Base-by-base conservation (phyloP, 176 grass and related monocot genomes). In the Juncus inflexus region DNA sequence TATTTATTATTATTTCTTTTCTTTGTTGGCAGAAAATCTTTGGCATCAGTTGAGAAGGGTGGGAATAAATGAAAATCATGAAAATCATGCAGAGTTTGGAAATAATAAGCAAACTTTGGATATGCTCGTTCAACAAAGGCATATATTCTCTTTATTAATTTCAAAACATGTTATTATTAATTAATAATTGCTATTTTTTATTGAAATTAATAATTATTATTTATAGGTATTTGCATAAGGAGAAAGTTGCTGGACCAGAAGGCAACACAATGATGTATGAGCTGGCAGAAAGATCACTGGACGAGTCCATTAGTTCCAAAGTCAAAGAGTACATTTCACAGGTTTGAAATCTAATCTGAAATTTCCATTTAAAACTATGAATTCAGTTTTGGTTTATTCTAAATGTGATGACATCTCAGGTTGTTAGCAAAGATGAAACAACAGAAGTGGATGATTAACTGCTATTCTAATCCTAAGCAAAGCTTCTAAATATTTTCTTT, bases 281-380 rank as follows among this genome's bases (percentile, higher is more conserved):
- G 71, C 87, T 97, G 37, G 87, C 87, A 3, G 87, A 97, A 81
- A 91, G 92, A 79, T 76, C 92, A 58, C 68, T 97, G 74, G 87
- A 97, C 70, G 77, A 86, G 63, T 79, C 77, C 15, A 75, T 89
- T 59, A 81, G 42, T 45, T 58, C 68, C 37, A 86, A 84, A 70
- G 38, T 97, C 50, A 91, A 91, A 77, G 74, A 78, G 53, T 71
- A 81, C 67, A 91, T 97, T 83, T 67, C 77, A 35, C 70, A 97
- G 85, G 92, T 86, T 72, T 10, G 7, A 50, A 50, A 11, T 67
- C 10, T 13, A 42, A 56, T 40, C 13, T 58, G 37, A 58, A 28
- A n/a, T 47, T 51, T 53, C 9, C 55, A 14, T 69, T 51, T 53
- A 51, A 39, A 54, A 69, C 3, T 55, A 28, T 1, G 19, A 28